Base-by-base conservation (phyloP, 2,329 filamentous ascomycete species). In the Calonectria pauciramosa region DNA sequence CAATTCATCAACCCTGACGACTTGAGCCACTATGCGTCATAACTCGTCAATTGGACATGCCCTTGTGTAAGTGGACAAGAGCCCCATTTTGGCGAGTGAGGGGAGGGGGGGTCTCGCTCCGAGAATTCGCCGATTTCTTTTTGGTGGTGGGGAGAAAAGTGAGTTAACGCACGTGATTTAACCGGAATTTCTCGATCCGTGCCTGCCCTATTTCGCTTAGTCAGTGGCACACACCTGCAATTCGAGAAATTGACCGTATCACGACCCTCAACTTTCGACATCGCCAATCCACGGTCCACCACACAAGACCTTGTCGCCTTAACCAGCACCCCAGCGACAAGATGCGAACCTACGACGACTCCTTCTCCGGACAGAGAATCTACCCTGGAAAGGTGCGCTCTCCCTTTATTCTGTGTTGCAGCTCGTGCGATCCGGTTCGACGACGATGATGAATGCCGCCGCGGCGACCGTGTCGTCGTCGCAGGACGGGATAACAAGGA, bases 281-380 rank as follows among this genome's bases (percentile, higher is more conserved):
- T 83, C 81, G 82, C 83, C 84, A 84, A 84, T 82, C 80, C 80
- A 83, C 83, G 82, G 82, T 84, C 82, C 85, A 86, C 85, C 82
- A 84, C 82, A 83, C 81, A 82, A 82, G 80, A 83, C 82, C 85
- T 86, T 86, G 85, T 87, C 85, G 85, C 85, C 83, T 79, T 77
- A 80, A 81, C 64, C 82, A 78, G 80, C 83, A 83, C 83, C 82
- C 83, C 82, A 81, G 84, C 85, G 85, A 85, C 86, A 91, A 87
- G 86, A 92, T 92, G 91, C 90, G 91, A 87, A 91, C 90, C 86
- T 92, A 92, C 91, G 91, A 92, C 87, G 91, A 92, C 86, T 86
- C 87, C 81, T 92, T 92, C 88, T 92, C 91, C 85, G 91, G 91
- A 85, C 88, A 90, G 89, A 91, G 89, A 88, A 92, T 92, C 82